Percentiles rank a stretch among this genome's conserved stretches.
These are phyloP conservation scores for Rasamsonia emersonii DNA, from an alignment of 2,329 filamentous ascomycete genomes.

Conservation along the genomic window DNA sequence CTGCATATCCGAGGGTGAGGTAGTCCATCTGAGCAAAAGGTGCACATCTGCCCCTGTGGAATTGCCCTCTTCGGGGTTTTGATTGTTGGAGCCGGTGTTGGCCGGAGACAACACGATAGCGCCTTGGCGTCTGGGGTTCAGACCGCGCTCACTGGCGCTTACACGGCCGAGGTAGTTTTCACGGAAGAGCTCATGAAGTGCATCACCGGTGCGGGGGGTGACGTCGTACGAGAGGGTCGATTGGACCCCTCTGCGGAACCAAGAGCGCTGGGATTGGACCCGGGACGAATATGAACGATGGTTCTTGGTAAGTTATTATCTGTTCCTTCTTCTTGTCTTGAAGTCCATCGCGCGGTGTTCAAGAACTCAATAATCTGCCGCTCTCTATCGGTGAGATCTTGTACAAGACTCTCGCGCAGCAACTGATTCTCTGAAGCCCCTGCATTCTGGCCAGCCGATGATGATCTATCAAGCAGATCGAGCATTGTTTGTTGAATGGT, in stretches of 20 bases:
- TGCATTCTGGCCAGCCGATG: conserved; percentile 12
- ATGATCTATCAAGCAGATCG: conserved; percentile 17
- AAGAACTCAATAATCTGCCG: conserved; percentile 36
- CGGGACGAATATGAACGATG: conserved; percentile 18
- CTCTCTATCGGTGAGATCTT: conserved; percentile 34
- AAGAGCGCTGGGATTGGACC: conserved; percentile 18
- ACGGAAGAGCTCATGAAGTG: conserved; percentile 21
- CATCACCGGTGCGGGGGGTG: conserved; percentile 21
- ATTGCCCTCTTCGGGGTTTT: conserved; percentile 16
- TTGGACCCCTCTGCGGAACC: conserved; percentile 22
- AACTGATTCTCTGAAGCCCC: conserved; percentile 18
- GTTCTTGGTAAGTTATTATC: conserved; percentile 21
- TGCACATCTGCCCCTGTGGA: conserved; percentile 19
- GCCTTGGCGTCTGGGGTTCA: conserved; percentile 28
- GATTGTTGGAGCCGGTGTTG: conserved; percentile 13
- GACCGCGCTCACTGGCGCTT: conserved; percentile 17
- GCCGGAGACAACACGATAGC: conserved; percentile 35
- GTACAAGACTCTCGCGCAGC: conserved; percentile 27
- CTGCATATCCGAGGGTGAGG: conserved; percentile 32
- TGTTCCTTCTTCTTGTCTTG: conserved; percentile 22
- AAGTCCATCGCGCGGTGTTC: conserved; percentile 33
- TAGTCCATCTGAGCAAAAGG: conserved; percentile 31
- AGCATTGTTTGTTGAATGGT: conserved; percentile 16
- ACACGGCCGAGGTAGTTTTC: conserved; percentile 22
- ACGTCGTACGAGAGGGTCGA: conserved; percentile 24